Evolutionary conservation across 2,329 filamentous ascomycete species (phyloP).

Genomic region (Shiraia sp.): DNA sequence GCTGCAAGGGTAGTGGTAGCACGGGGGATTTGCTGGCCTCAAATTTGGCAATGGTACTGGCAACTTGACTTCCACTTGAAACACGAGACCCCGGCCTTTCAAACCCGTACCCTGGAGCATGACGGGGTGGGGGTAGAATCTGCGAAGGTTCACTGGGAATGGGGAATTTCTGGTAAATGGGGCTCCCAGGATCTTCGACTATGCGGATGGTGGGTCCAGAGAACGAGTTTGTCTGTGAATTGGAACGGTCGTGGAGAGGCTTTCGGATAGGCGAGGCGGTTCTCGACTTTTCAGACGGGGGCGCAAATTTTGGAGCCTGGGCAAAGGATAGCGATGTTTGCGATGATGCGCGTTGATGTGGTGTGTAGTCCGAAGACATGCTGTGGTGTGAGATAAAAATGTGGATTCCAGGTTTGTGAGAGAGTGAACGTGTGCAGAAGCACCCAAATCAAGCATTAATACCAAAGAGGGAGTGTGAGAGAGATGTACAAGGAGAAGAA

Average conservation of each 20-base stretch:
- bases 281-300: conserved; percentile 29
- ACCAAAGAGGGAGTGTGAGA: conserved; percentile 22
- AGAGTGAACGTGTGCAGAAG: conserved; percentile 24
- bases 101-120: conserved; percentile 44
- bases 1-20: conserved; percentile 37
- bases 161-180: conserved; percentile 46
- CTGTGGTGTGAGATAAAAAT: conserved; percentile 23
- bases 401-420: conserved; percentile 25
- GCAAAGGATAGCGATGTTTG: conserved; percentile 29
- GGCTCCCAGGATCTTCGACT: conserved; percentile 41
- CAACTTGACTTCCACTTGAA: conserved; percentile 44
- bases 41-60: conserved; percentile 45
- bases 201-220: conserved; percentile 47
- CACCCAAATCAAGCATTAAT: conserved; percentile 39
- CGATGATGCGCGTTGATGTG: conserved; percentile 29
- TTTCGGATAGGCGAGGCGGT: conserved; percentile 38
- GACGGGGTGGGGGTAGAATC: conserved; percentile 44
- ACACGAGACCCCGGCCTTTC: conserved; percentile 43
- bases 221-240: conserved; percentile 42
- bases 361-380: conserved; percentile 35
- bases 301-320: conserved; percentile 36
- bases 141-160: conserved; percentile 46
- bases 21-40: conserved; percentile 36
- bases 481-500: conserved; percentile 12
- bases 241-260: conserved; percentile 45